phyloP scores from a whole-genome alignment of 345 rosid genomes.

The Punica granatum region DNA sequence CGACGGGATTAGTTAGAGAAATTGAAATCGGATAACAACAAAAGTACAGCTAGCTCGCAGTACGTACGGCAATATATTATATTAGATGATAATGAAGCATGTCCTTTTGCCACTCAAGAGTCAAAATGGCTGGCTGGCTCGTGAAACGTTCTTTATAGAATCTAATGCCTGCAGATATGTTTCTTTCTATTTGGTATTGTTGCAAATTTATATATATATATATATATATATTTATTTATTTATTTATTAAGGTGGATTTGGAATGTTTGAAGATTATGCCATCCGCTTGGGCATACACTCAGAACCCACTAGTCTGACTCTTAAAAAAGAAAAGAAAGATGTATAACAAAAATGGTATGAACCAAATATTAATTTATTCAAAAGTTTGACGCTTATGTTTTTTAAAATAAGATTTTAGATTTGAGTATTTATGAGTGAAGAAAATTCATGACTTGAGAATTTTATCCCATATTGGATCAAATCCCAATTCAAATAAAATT shows the following conservation, averaged over 20 bases:
- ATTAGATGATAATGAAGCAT: no score
- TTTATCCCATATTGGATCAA: no score
- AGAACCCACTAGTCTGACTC: constrained; percentile 4
- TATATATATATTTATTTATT: no score
- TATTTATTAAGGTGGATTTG: not conserved
- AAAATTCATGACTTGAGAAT: no score
- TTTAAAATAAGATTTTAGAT: no score
- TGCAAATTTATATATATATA: no score
- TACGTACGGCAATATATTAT: no score
- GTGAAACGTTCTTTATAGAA: not conserved
- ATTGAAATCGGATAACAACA: not conserved
- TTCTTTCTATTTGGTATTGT: no score
- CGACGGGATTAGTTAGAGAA: not conserved
- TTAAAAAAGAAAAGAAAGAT: not conserved
- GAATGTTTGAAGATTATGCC: not conserved
- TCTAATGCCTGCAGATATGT: no score
- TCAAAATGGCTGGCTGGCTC: not conserved
- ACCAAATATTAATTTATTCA: not conserved
- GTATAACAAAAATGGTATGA: not conserved
- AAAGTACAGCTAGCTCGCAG: not conserved
- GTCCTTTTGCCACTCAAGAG: not conserved
- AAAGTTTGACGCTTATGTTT: no score
- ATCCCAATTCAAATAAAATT: no score
- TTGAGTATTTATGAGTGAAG: no score
- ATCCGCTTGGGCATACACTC: constrained; percentile 7